Conservation (phyloP, 2,329 filamentous ascomycete genomes). For the Albophoma yamanashiensis region DNA sequence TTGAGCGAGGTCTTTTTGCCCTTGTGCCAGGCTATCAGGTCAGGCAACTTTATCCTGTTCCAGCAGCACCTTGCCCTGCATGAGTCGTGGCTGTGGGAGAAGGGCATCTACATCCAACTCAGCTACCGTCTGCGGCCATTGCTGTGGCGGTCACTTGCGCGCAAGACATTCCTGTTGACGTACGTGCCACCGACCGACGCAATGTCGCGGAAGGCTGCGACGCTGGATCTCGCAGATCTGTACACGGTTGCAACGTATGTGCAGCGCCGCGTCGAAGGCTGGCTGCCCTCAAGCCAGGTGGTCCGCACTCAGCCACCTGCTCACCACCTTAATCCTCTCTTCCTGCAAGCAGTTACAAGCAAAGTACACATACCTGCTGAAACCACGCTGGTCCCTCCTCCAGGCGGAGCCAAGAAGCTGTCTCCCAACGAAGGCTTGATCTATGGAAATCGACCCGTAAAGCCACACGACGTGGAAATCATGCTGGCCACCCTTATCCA, state of each 20-base stretch:
- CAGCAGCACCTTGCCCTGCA: conserved; percentile 54
- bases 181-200: conserved; percentile 55
- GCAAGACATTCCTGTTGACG: conserved; percentile 67
- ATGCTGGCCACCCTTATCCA: conserved; percentile 67
- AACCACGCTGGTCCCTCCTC: conserved; percentile 35
- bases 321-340: conserved; percentile 37
- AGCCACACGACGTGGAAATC: conserved; percentile 61
- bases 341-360: conserved; percentile 42
- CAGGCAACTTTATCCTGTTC: conserved; percentile 66
- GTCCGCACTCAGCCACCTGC: conserved; percentile 24
- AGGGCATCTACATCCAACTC: conserved; percentile 65
- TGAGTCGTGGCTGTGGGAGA: conserved; percentile 64
- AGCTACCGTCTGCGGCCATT: conserved; percentile 69
- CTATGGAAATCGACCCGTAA: conserved; percentile 51
- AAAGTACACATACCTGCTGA: conserved; percentile 24
- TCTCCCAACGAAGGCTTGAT: conserved; percentile 48
- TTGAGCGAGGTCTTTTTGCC: conserved; percentile 60
- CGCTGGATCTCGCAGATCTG: conserved; percentile 62
- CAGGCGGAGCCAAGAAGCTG: conserved; percentile 34
- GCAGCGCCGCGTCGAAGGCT: conserved; percentile 53
- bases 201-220: conserved; percentile 54
- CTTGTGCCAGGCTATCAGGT: conserved; percentile 59
- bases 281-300: conserved; percentile 28
- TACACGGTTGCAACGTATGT: conserved; percentile 52
- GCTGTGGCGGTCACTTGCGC: conserved; percentile 73